Evolutionary conservation across 1,284 basidiomycete species (phyloP).

Genomic region (Fomitopsis pinicola): DNA sequence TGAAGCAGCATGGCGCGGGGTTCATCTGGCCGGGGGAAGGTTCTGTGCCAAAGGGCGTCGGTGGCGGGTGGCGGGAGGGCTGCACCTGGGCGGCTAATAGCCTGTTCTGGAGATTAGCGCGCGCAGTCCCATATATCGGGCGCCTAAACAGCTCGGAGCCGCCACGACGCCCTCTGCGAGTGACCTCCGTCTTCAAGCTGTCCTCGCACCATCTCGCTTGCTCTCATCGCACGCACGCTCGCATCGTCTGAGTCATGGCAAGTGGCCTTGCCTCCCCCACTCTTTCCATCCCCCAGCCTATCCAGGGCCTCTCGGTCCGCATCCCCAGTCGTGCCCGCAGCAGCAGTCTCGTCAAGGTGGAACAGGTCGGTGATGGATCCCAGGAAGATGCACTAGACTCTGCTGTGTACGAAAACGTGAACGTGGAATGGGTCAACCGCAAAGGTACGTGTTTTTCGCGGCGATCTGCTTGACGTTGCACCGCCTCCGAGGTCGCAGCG

Average conservation of each 20-base stretch:
- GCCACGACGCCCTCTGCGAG: conserved; percentile 5
- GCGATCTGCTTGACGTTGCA: not conserved
- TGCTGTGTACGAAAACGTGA: conserved; percentile 83
- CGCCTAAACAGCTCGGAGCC: conserved; percentile 4
- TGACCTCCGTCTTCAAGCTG: not conserved
- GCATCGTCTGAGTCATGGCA: not conserved
- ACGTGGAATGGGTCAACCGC: conserved; percentile 97
- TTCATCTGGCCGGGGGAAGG: not conserved
- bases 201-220: conserved; percentile 1
- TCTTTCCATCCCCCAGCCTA: conserved; percentile 21
- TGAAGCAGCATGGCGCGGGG: conserved; percentile 48
- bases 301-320: conserved; percentile 25
- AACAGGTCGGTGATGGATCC: conserved; percentile 77
- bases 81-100: not conserved
- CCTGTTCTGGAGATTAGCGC: not conserved
- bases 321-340: conserved; percentile 64
- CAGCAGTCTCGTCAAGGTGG: conserved; percentile 83
- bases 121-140: not conserved
- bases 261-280: conserved; percentile 25
- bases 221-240: not conserved
- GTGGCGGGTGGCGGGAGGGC: not conserved
- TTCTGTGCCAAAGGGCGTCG: not conserved
- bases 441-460: conserved; percentile 64
- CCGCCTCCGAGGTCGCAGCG: not conserved
- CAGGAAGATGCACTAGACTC: conserved; percentile 81